A percentile compares a stretch with the other conserved stretches of the same genome.
Evolutionary conservation across 257 asterid species (phyloP).

Genomic region (Ligustrum vulgare): DNA sequence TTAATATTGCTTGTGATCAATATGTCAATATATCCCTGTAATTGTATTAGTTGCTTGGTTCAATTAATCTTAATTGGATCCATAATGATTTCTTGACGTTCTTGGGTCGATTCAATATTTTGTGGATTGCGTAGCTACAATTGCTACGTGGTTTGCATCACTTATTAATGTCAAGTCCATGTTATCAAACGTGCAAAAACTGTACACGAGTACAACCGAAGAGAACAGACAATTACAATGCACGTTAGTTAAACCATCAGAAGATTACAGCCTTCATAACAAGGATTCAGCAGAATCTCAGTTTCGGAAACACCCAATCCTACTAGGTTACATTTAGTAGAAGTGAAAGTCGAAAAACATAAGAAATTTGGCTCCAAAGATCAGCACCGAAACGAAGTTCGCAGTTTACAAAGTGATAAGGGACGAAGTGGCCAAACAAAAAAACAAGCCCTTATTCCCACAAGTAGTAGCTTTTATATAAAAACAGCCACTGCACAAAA

Average conservation of each 20-base stretch:
- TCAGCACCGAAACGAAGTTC: neutral
- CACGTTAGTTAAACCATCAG: neutral
- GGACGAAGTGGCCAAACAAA: slow-evolving; percentile 10
- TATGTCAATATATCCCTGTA: too few species aligned
- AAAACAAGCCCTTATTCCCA: slow-evolving; percentile 20
- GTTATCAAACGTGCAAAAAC: too few species aligned
- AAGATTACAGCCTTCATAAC: neutral
- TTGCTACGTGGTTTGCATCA: too few species aligned
- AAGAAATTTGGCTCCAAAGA: neutral
- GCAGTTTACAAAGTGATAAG: neutral
- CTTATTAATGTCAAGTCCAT: too few species aligned
- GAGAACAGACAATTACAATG: neutral
- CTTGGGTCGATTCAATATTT: too few species aligned
- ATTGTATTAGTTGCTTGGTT: too few species aligned
- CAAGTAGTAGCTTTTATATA: slow-evolving; percentile 17
- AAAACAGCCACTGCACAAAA: slow-evolving; percentile 19
- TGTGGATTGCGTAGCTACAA: too few species aligned
- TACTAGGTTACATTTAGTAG: neutral
- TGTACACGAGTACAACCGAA: too few species aligned
- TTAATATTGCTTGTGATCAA: too few species aligned
- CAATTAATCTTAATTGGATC: too few species aligned
- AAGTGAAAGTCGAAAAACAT: neutral
- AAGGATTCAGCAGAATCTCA: neutral
- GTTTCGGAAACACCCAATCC: neutral
- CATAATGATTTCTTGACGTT: too few species aligned